Conservation (phyloP, 2,329 filamentous ascomycete genomes). For the Huntiella bhutanensis region DNA sequence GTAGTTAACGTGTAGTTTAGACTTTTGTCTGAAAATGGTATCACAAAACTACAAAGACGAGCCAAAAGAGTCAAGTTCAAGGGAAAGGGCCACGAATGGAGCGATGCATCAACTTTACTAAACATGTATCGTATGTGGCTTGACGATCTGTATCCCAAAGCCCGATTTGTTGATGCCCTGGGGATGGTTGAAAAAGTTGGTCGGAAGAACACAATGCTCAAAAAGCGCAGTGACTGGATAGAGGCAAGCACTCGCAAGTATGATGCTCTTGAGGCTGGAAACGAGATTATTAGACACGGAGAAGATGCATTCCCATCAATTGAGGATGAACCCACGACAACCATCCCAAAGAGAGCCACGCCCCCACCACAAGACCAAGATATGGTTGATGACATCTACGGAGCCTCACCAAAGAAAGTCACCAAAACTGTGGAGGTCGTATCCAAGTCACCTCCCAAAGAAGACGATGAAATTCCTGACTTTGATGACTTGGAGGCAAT, state of each 20-base stretch:
- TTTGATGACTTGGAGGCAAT: constrained; percentile 28
- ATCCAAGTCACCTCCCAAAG: neutral
- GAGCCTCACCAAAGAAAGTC: constrained; percentile 27
- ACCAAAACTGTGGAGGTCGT: constrained; percentile 1
- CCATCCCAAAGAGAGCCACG: no score
- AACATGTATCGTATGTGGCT: constrained; percentile 94
- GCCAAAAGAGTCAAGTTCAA: constrained; percentile 61
- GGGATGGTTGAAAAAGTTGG: constrained; percentile 84
- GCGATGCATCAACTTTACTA: constrained; percentile 62
- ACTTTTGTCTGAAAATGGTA: constrained; percentile 64
- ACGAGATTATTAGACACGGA: constrained; percentile 12
- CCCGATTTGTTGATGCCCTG: constrained; percentile 78
- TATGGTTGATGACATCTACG: constrained; percentile 33
- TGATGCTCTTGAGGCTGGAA: constrained; percentile 19
- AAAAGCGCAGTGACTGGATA: constrained; percentile 66
- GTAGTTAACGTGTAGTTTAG: constrained; percentile 22
- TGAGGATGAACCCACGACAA: no score
- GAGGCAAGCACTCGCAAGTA: constrained; percentile 42
- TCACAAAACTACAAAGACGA: constrained; percentile 59
- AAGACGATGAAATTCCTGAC: constrained; percentile 21
- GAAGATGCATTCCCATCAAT: constrained; percentile 8
- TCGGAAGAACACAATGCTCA: constrained; percentile 61
- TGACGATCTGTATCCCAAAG: constrained; percentile 86
- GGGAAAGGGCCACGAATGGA: constrained; percentile 92
- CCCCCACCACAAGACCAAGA: no score